Evolutionary conservation across 2,329 filamentous ascomycete species (phyloP).

Genomic region (Leptographium procerum): DNA sequence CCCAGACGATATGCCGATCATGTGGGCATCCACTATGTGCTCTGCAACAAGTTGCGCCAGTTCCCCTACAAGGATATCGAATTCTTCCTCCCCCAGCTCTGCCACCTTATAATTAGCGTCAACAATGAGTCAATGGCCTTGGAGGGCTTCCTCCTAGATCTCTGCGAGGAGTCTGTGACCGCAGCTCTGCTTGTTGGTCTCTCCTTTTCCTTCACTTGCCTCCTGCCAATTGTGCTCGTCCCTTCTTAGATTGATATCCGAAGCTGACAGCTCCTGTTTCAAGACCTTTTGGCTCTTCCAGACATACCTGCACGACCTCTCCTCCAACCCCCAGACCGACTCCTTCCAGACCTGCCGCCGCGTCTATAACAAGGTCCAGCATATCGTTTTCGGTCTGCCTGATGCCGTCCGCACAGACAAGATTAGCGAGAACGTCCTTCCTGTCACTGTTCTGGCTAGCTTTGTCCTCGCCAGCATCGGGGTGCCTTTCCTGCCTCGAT

Average conservation of each 20-base stretch:
- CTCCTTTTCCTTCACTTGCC: not conserved
- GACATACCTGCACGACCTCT: conserved; percentile 74
- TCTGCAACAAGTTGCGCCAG: conserved; percentile 79
- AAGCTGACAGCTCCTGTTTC: not conserved
- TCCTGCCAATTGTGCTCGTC: conserved; percentile 11
- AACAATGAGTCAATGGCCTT: conserved; percentile 87
- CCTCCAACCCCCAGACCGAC: conserved; percentile 61
- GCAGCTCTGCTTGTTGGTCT: conserved; percentile 63
- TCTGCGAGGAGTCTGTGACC: conserved; percentile 80
- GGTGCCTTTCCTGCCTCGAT: conserved; percentile 62
- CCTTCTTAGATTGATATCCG: conserved; percentile 5
- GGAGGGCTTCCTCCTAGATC: conserved; percentile 75
- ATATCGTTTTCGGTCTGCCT: conserved; percentile 70
- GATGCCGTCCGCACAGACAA: conserved; percentile 59
- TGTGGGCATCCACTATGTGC: conserved; percentile 80
- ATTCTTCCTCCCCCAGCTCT: conserved; percentile 82
- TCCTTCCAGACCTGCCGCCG: conserved; percentile 73
- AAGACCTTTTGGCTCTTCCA: conserved; percentile 89
- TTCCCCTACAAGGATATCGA: conserved; percentile 88
- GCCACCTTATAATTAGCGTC: conserved; percentile 77
- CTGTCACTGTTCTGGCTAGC: conserved; percentile 70
- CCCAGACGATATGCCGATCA: conserved; percentile 74
- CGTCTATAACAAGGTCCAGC: conserved; percentile 80
- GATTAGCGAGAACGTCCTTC: conserved; percentile 71
- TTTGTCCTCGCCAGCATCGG: conserved; percentile 69